Conservation (phyloP, 495 filamentous ascomycete genomes). For the Neurospora pannonica region DNA sequence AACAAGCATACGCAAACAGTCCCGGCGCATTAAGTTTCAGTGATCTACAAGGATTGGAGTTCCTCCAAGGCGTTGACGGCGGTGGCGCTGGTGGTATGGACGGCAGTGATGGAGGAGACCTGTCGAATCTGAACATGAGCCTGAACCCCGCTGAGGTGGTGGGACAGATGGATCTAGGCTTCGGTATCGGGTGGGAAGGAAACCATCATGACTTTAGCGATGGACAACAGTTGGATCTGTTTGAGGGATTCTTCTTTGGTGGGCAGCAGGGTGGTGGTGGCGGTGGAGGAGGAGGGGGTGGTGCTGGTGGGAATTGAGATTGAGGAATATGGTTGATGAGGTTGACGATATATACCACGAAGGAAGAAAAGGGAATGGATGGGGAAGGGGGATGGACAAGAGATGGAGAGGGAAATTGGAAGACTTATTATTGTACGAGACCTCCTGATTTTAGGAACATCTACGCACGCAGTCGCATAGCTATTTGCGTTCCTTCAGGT, state of each 20-base stretch:
- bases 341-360: background rate
- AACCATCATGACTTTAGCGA: conserved; percentile 74
- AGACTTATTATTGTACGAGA: background rate
- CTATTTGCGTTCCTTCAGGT: background rate
- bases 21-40: conserved; percentile 21
- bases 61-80: conserved; percentile 26
- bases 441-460: background rate
- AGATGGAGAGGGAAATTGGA: background rate
- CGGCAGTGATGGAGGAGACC: conserved; percentile 21
- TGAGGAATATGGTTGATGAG: background rate
- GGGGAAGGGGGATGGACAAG: no score
- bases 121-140: background rate
- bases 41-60: conserved; percentile 38
- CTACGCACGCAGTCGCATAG: background rate
- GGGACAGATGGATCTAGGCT: conserved; percentile 55
- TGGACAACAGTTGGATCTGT: conserved; percentile 68
- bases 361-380: background rate
- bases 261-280: conserved; percentile 28
- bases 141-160: background rate
- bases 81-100: conserved; percentile 3
- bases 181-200: conserved; percentile 61
- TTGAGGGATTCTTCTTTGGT: conserved; percentile 92
- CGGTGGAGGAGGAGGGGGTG: conserved; percentile 1
- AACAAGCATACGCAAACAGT: conserved; percentile 5
- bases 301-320: background rate